These are phyloP conservation scores for Euphrasia arctica DNA, from an alignment of 305 asterid species.

Conservation along the genomic window DNA sequence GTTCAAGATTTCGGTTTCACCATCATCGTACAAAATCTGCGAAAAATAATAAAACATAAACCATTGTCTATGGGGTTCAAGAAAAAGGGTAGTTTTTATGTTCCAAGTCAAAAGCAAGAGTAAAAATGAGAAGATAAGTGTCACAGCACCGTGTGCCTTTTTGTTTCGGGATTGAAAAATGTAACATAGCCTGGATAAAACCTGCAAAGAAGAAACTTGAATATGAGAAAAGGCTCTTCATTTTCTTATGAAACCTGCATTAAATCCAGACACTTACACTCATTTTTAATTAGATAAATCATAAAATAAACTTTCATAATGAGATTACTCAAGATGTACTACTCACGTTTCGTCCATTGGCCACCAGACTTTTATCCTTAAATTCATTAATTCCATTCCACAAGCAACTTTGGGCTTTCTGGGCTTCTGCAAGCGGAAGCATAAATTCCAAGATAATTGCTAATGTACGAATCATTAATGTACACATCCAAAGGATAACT, in stretches of 20 bases:
- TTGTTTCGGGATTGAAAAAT: slow-evolving; percentile 50
- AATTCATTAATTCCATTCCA: slow-evolving; percentile 52
- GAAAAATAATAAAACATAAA: slow-evolving; percentile 12
- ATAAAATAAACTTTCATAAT: slow-evolving; percentile 14
- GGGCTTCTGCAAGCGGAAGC: slow-evolving; percentile 39
- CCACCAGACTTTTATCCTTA: slow-evolving; percentile 85
- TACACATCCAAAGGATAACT: slow-evolving; percentile 24
- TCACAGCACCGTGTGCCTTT: slow-evolving; percentile 57
- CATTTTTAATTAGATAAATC: background rate
- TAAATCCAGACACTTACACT: slow-evolving; percentile 11
- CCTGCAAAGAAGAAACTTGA: slow-evolving; percentile 47
- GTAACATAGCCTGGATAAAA: slow-evolving; percentile 57
- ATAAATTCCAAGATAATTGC: slow-evolving; percentile 24
- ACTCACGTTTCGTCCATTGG: slow-evolving; percentile 73
- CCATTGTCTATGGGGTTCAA: background rate
- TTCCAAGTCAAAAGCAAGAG: slow-evolving; percentile 11
- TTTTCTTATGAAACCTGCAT: slow-evolving; percentile 12
- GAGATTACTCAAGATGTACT: slow-evolving; percentile 20
- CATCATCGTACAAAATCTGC: slow-evolving; percentile 63
- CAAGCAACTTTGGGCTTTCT: slow-evolving; percentile 28
- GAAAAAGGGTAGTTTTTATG: background rate
- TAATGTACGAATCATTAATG: background rate
- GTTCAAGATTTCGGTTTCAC: slow-evolving; percentile 53
- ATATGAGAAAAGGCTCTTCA: slow-evolving; percentile 20
- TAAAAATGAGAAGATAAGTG: slow-evolving; percentile 12